Evolutionary conservation across 2,329 filamentous ascomycete species (phyloP).

Genomic region (Penicillium sp.): DNA sequence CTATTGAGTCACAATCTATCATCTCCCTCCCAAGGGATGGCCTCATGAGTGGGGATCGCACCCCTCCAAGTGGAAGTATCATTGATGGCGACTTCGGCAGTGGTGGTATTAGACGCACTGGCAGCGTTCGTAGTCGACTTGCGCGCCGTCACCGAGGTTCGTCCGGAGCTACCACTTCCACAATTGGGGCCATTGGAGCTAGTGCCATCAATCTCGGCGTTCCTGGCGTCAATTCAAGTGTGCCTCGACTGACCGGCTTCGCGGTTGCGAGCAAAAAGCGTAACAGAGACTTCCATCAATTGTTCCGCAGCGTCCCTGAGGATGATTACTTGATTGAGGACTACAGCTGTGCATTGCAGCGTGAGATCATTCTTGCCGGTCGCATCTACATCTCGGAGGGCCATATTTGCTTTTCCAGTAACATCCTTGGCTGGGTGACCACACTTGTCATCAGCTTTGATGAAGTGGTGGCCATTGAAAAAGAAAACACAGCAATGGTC

Average conservation of each 20-base stretch:
- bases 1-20: slow-evolving; percentile 31
- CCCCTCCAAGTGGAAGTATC: slow-evolving; percentile 65
- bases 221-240: slow-evolving; percentile 57
- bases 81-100: slow-evolving; percentile 61
- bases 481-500: slow-evolving; percentile 89
- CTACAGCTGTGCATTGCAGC: slow-evolving; percentile 93
- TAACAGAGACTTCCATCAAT: slow-evolving; percentile 88
- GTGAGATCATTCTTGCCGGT: slow-evolving; percentile 92
- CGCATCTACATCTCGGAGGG: slow-evolving; percentile 95
- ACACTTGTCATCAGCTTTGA: slow-evolving; percentile 98
- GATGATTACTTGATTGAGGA: slow-evolving; percentile 98
- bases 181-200: slow-evolving; percentile 72
- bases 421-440: slow-evolving; percentile 97
- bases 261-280: slow-evolving; percentile 94
- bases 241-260: slow-evolving; percentile 85
- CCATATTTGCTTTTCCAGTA: slow-evolving; percentile 97
- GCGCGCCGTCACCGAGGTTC: slow-evolving; percentile 76
- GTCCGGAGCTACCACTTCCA: slow-evolving; percentile 68
- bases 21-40: slow-evolving; percentile 29
- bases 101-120: slow-evolving; percentile 60
- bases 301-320: slow-evolving; percentile 96
- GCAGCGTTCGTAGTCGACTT: slow-evolving; percentile 67
- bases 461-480: slow-evolving; percentile 94
- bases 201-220: slow-evolving; percentile 70
- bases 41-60: slow-evolving; percentile 56